Percentiles rank a stretch among this genome's conserved stretches.
phyloP scores from a whole-genome alignment of 805 yeast genomes.

The Wickerhamomyces bisporus region DNA sequence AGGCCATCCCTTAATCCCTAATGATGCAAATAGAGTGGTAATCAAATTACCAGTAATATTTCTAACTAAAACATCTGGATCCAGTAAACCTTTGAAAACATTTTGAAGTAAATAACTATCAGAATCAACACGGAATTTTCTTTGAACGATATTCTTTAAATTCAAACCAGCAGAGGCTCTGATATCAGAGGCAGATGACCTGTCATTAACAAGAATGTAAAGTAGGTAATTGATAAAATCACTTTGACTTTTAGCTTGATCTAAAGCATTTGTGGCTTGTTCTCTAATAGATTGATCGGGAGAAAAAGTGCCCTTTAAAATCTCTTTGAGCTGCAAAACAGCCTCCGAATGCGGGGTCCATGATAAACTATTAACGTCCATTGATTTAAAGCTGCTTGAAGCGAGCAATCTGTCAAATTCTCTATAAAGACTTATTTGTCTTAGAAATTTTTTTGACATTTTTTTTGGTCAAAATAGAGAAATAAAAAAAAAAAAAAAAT shows the following conservation, averaged over 20 bases:
- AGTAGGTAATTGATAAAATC: constrained; percentile 80
- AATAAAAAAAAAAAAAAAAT: not conserved
- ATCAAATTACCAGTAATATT: constrained; percentile 89
- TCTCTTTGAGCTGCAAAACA: constrained; percentile 56
- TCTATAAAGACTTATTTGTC: too few species aligned
- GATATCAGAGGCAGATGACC: constrained; percentile 42
- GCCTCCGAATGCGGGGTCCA: constrained; percentile 70
- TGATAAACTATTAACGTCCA: constrained; percentile 24
- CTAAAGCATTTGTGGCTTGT: constrained; percentile 69
- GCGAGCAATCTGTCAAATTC: too few species aligned
- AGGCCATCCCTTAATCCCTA: constrained; percentile 74
- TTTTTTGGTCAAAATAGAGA: constrained; percentile 1
- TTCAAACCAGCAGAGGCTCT: constrained; percentile 88
- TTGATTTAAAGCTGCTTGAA: too few species aligned
- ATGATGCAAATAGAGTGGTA: constrained; percentile 67
- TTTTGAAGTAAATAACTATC: constrained; percentile 31
- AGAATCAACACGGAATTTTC: constrained; percentile 27
- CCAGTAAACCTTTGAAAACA: constrained; percentile 45
- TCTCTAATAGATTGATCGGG: constrained; percentile 47
- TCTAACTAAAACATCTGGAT: constrained; percentile 56
- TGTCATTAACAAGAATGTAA: constrained; percentile 56
- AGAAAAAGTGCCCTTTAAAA: constrained; percentile 70
- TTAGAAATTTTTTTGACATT: not conserved
- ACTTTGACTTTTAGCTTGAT: constrained; percentile 62
- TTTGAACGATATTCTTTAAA: constrained; percentile 70